phyloP scores from a whole-genome alignment of 139 green algal genomes.

The Astrephomene gubernaculifera region DNA sequence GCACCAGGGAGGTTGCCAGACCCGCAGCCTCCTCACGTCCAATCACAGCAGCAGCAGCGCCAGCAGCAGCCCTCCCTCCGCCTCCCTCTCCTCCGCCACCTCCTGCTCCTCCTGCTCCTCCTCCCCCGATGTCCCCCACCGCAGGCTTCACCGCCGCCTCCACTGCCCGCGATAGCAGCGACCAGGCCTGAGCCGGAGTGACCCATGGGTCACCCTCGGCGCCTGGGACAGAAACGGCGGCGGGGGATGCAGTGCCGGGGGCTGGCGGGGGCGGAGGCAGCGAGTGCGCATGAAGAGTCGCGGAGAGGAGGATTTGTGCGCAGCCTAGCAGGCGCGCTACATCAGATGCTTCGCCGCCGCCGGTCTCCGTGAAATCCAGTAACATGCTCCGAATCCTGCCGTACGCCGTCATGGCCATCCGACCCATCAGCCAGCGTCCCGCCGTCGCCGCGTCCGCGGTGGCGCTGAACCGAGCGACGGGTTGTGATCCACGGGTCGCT shows the following conservation, averaged over 20 bases:
- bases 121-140: not conserved
- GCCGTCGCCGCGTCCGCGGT: not conserved
- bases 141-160: not conserved
- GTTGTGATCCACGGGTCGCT: no score
- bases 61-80: not conserved
- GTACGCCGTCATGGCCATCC: not conserved
- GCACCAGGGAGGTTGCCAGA: not conserved
- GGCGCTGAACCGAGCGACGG: not conserved
- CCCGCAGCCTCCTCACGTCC: not conserved
- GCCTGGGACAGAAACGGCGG: not conserved
- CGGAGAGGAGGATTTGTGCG: slow-evolving; percentile 21
- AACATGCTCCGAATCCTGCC: not conserved
- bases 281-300: slow-evolving; percentile 3
- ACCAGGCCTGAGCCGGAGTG: not conserved
- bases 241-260: not conserved
- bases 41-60: not conserved
- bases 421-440: slow-evolving; percentile 8
- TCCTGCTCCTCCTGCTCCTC: not conserved
- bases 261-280: not conserved
- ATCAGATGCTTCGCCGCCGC: not conserved
- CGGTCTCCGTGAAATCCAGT: not conserved
- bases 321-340: not conserved
- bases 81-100: not conserved
- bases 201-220: slow-evolving; percentile 1
- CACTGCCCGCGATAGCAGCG: not conserved